A percentile compares a stretch with the other conserved stretches of the same genome.
These are phyloP conservation scores for Catharanthus roseus DNA, from an alignment of 257 asterid genomes.

Conservation along the genomic window DNA sequence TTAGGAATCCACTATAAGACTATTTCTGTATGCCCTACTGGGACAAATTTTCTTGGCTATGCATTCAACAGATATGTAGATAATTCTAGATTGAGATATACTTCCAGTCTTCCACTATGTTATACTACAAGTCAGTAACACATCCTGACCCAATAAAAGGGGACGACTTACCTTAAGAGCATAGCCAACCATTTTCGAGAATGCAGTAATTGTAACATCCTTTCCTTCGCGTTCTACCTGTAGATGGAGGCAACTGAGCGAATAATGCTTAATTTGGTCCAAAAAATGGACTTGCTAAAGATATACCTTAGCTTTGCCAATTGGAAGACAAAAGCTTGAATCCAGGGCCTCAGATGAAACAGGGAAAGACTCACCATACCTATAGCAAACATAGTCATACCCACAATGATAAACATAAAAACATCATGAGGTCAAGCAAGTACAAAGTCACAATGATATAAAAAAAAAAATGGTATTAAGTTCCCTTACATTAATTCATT, in stretches of 20 bases:
- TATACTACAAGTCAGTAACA: neutral
- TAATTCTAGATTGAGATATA: neutral
- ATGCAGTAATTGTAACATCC: slow-evolving; percentile 41
- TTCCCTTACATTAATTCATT: slow-evolving; percentile 39
- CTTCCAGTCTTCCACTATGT: neutral
- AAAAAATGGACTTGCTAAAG: neutral
- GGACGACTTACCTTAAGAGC: slow-evolving; percentile 38
- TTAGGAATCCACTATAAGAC: neutral
- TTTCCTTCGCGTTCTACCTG: slow-evolving; percentile 39
- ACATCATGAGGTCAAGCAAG: neutral
- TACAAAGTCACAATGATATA: neutral
- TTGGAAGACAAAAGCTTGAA: slow-evolving; percentile 40
- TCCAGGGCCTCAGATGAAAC: slow-evolving; percentile 39
- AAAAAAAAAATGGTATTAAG: neutral
- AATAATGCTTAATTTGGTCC: neutral
- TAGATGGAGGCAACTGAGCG: neutral
- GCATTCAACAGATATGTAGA: neutral
- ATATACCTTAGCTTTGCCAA: slow-evolving; percentile 47
- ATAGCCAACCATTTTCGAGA: slow-evolving; percentile 49
- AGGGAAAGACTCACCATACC: slow-evolving; percentile 47
- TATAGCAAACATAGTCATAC: slow-evolving; percentile 12
- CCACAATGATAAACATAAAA: neutral
- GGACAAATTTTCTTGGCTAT: neutral
- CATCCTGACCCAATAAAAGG: neutral
- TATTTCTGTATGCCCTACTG: neutral